Evolutionary conservation across 2,329 filamentous ascomycete genomes (phyloP).

Genomic region (Nemania sp.): DNA sequence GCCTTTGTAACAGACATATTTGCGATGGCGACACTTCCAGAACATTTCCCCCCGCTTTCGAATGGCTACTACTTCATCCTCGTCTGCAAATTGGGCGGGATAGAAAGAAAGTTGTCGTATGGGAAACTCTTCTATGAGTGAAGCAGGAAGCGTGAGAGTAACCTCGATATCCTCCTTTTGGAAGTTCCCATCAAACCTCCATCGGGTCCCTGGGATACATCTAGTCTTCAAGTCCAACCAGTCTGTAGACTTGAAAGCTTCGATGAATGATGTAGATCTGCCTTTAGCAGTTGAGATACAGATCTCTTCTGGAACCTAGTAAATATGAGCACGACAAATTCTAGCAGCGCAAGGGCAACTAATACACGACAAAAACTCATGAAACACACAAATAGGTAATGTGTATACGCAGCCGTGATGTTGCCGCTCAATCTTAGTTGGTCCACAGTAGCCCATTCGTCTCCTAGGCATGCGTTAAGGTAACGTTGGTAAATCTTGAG

Average conservation of each 20-base stretch:
- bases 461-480: conserved; percentile 7
- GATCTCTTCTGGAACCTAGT: conserved; percentile 23
- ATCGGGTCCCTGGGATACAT: conserved; percentile 8
- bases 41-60: conserved; percentile 25
- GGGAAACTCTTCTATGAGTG: conserved; percentile 7
- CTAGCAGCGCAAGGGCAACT: neutral
- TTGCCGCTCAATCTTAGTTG: conserved; percentile 11
- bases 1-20: conserved; percentile 25
- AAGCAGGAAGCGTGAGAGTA: neutral
- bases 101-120: conserved; percentile 17
- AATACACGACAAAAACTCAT: neutral
- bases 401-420: conserved; percentile 4
- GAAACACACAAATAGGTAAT: conserved; percentile 23
- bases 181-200: conserved; percentile 25
- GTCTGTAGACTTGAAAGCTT: conserved; percentile 22
- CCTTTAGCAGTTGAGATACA: conserved; percentile 10
- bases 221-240: conserved; percentile 2
- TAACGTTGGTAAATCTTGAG: conserved; percentile 13
- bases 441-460: conserved; percentile 16
- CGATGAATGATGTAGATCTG: conserved; percentile 3
- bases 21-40: conserved; percentile 26
- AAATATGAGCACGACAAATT: neutral
- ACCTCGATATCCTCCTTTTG: neutral
- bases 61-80: conserved; percentile 7
- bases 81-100: conserved; percentile 16